phyloP scores from a whole-genome alignment of 306 rosid genomes.

The Benincasa hispida region DNA sequence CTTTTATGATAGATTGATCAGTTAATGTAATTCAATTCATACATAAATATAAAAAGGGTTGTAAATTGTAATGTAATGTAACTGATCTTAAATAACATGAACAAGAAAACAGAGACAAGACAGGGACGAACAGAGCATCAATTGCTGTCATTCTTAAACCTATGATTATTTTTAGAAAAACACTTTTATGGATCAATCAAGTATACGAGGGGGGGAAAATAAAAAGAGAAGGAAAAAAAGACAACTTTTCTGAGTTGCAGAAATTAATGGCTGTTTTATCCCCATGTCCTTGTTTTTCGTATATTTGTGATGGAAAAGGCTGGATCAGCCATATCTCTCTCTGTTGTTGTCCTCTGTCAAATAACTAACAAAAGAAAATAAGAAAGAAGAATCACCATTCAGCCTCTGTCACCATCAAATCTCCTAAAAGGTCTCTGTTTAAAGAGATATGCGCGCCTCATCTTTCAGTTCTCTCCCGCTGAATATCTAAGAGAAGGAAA shows the following conservation, averaged over 20 bases:
- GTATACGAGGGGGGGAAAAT: not conserved
- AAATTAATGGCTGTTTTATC: not conserved
- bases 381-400: not conserved
- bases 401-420: not conserved
- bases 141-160: not conserved
- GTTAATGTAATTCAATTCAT: not conserved
- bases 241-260: not conserved
- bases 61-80: not conserved
- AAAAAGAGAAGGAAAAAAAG: not conserved
- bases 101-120: not conserved
- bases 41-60: not conserved
- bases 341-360: slow-evolving; percentile 8
- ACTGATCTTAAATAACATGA: not conserved
- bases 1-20: not conserved
- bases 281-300: slow-evolving; percentile 17
- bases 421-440: slow-evolving; percentile 12
- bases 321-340: slow-evolving; percentile 16
- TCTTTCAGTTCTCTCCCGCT: slow-evolving; percentile 22
- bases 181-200: not conserved
- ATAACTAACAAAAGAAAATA: not conserved
- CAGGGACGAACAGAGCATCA: too few species aligned
- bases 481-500: slow-evolving; percentile 10
- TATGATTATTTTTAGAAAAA: not conserved
- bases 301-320: slow-evolving; percentile 25
- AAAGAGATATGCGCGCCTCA: slow-evolving; percentile 22